Evolutionary conservation across 2,329 filamentous ascomycete genomes (phyloP), one percentile per base, ranked within the genome.

Genomic region (Sclerotinia trifoliorum): DNA sequence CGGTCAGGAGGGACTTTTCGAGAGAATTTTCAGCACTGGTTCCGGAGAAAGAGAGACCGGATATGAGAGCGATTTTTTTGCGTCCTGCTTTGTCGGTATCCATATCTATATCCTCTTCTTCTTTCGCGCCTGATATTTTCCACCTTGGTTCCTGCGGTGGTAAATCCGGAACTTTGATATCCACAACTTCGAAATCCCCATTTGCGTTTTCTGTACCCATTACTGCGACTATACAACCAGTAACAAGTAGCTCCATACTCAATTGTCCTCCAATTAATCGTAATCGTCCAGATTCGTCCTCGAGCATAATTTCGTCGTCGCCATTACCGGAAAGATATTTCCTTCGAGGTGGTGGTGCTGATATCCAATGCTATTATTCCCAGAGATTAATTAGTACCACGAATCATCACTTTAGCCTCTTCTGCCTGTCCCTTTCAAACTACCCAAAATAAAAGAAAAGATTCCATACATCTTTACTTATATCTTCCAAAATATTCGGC

Each of bases 401-500:
- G 32, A 21, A 39, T 62, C 17, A 56, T 44, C 10, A 44, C 11
- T 21, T 15, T 32, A 15, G 1, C 11, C 19, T 55, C 49, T 11
- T 15, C 15, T 44, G 3, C n/a, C 17, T 44, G 3, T 29, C 8
- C 24, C 19, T 29, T 29, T 17, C 1, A 26, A 60, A 62, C 29
- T 42, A 15, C 46, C 1, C 46, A 51, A 42, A 39, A 4, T 10
- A 51, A 24, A 15, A 26, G n/a, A 19, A 8, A n/a, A 10, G 6
- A 57, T 32, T 44, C 11, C 86, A 72, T 80, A 94, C 92, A 79
- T 97, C 94, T 80, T 96, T 96, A 52, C 92, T 90, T 54, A 99
- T 91, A 75, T 99, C 95, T 69, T 97, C 94, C 46, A 99, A 82
- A 78, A 99, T 94, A 77, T 96, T 96, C 0, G 96, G 95, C 81